A percentile compares a stretch with the other conserved stretches of the same genome.
These are phyloP conservation scores for Phytopythium delawarense DNA, from an alignment of 352 stramenopile species.

Conservation along the genomic window DNA sequence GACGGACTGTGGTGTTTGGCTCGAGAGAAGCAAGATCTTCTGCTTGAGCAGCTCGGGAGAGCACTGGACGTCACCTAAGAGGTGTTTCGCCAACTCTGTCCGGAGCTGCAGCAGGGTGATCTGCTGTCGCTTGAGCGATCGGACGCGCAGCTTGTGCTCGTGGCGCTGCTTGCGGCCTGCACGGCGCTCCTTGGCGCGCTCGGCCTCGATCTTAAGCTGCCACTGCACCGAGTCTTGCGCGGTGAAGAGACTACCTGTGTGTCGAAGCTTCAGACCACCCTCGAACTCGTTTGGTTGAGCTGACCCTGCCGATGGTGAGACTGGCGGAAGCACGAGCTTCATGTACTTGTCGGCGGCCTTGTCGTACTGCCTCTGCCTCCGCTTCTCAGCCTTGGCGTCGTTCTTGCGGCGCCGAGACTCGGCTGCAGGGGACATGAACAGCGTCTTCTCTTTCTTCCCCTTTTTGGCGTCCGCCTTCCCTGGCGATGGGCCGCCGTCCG, in stretches of 20 bases:
- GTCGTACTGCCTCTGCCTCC: conserved; percentile 31
- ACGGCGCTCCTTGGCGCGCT: conserved; percentile 36
- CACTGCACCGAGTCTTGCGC: conserved; percentile 41
- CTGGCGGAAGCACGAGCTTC: conserved; percentile 28
- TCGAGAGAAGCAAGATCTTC: conserved; percentile 49
- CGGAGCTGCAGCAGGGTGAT: conserved; percentile 47
- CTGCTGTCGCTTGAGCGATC: conserved; percentile 30
- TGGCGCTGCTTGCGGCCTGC: conserved; percentile 25
- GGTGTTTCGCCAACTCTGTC: conserved; percentile 35
- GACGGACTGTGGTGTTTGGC: conserved; percentile 31
- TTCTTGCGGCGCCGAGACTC: conserved; percentile 49
- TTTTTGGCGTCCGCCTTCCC: conserved; percentile 9
- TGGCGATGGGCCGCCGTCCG: not conserved
- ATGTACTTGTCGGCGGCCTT: conserved; percentile 33
- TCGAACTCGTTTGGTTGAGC: not conserved
- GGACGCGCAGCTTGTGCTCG: conserved; percentile 40
- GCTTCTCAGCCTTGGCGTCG: conserved; percentile 31
- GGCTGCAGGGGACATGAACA: conserved; percentile 45
- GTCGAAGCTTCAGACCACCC: conserved; percentile 13
- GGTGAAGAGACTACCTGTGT: conserved; percentile 45
- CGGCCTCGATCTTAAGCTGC: conserved; percentile 37
- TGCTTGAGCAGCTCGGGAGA: conserved; percentile 52
- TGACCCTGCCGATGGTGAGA: conserved; percentile 6
- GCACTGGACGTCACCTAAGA: conserved; percentile 44
- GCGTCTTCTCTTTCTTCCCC: conserved; percentile 25